phyloP scores from a whole-genome alignment of 495 filamentous ascomycete genomes.

The Penicillium simplicissimum region DNA sequence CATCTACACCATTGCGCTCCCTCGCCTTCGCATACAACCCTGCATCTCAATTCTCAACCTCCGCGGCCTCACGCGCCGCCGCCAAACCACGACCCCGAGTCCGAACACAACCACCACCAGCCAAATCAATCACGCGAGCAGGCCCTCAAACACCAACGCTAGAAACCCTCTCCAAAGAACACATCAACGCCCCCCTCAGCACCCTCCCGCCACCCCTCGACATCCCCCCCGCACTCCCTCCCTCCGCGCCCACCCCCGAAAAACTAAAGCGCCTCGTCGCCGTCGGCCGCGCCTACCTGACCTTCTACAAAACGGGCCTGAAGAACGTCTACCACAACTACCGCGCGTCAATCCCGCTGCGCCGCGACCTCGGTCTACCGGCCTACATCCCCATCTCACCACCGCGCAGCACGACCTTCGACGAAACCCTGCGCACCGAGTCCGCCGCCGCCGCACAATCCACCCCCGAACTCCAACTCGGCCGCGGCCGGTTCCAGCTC shows the following conservation, averaged over 20 bases:
- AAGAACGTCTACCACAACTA: slow-evolving; percentile 65
- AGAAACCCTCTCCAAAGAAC: slow-evolving; percentile 17
- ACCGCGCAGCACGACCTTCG: slow-evolving; percentile 19
- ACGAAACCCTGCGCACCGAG: slow-evolving; percentile 9
- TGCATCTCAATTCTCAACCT: slow-evolving; percentile 23
- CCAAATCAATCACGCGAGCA: slow-evolving; percentile 17
- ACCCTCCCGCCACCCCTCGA: slow-evolving; percentile 39
- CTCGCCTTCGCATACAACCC: background rate
- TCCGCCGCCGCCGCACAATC: background rate
- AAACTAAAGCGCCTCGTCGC: slow-evolving; percentile 42
- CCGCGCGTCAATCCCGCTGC: slow-evolving; percentile 37
- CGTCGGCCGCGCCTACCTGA: slow-evolving; percentile 49
- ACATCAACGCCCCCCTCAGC: slow-evolving; percentile 43
- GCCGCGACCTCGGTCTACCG: slow-evolving; percentile 31
- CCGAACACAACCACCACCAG: background rate
- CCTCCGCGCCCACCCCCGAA: slow-evolving; percentile 24
- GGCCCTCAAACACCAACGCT: slow-evolving; percentile 13
- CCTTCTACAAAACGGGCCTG: slow-evolving; percentile 88
- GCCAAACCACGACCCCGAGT: background rate
- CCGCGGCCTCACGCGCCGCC: slow-evolving; percentile 8
- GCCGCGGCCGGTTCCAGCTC: slow-evolving; percentile 64
- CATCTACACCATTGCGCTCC: slow-evolving; percentile 7
- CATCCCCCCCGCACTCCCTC: slow-evolving; percentile 24
- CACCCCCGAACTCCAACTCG: slow-evolving; percentile 35
- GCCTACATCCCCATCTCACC: slow-evolving; percentile 38